Base-by-base conservation (phyloP, 1,284 basidiomycete species). In the Ceratobasidium sp. region DNA sequence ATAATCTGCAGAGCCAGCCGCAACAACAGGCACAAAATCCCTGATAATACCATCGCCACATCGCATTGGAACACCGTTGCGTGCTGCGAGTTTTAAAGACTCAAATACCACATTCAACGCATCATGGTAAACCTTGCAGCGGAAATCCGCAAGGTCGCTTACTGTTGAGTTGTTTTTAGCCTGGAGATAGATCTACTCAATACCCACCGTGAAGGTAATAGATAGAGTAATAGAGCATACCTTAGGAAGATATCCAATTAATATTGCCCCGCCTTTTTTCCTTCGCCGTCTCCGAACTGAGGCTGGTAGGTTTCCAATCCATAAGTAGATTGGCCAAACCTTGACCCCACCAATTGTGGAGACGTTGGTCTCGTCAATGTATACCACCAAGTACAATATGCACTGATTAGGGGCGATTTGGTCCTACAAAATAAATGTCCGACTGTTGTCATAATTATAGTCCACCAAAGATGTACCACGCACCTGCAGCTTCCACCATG, bases 281-380 rank as follows among this genome's bases (percentile, higher is more conserved):
- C 52, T 30, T 21, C 52, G 13, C 26, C 52, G 52, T 30, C 35
- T 54, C 2, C 52, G 52, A 26, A 54, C 35, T 16, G 11, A 28
- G 1, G 52, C 52, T 6, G 52, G 52, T 1, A 54, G 52, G 23
- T 54, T 54, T 30, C 52, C 52, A 21, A 57, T 16, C 54, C 54
- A 57, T 35, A 57, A 1, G 32, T 57, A 57, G 11, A 57, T 35
- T 3, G 54, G 54, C 54, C 54, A 57, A 16, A 57, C 54, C 30
- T 57, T 57, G 13, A 57, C 54, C 5, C 54, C 54, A 1, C 54
- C 54, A n/a, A 57, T 57, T 14, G 21, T 57, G 1, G 54, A 57
- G 4, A 57, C 32, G n/a, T 57, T 57, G 1, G 54, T 57, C n/a
- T 57, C 54, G 32, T 57, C 54, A 8, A 57, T 57, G 18, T 57